These are phyloP conservation scores for Phytopythium litorale DNA, from an alignment of 352 stramenopile genomes.

Conservation along the genomic window DNA sequence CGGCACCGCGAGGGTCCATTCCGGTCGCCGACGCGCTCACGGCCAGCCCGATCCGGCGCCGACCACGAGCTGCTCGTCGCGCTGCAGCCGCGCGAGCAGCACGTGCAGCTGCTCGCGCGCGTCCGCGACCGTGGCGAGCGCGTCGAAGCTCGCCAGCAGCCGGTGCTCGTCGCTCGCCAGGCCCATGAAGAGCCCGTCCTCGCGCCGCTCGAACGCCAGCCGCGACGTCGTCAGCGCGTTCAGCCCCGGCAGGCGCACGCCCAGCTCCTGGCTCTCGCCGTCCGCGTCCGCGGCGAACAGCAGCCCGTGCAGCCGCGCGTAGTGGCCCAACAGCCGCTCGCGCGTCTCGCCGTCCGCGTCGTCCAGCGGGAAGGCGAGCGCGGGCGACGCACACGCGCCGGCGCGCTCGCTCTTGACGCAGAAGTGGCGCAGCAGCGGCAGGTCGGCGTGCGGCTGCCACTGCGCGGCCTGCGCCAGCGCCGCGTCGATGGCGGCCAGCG, in stretches of 20 bases:
- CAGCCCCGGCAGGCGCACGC: conserved; percentile 32
- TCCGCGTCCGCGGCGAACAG: conserved; percentile 28
- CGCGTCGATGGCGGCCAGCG: conserved; percentile 34
- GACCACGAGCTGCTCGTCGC: conserved; percentile 51
- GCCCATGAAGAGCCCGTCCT: conserved; percentile 42
- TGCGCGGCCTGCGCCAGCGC: conserved; percentile 24
- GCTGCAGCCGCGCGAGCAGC: conserved; percentile 48
- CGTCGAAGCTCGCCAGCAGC: conserved; percentile 55
- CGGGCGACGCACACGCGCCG: conserved; percentile 42
- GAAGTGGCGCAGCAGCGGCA: conserved; percentile 61
- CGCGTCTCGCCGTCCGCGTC: conserved; percentile 25
- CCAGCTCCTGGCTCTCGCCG: conserved; percentile 41
- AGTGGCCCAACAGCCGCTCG: conserved; percentile 40
- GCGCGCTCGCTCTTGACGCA: conserved; percentile 70
- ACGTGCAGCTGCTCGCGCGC: conserved; percentile 48
- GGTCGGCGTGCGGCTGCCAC: conserved; percentile 52
- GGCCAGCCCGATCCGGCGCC: background rate
- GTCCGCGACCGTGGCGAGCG: conserved; percentile 36
- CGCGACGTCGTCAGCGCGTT: conserved; percentile 32
- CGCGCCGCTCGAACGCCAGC: conserved; percentile 48
- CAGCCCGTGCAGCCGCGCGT: conserved; percentile 48
- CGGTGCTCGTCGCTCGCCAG: conserved; percentile 51
- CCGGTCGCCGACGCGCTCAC: background rate
- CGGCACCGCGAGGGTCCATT: background rate
- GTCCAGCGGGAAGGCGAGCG: conserved; percentile 46